These are phyloP conservation scores for Cordyceps fumosorosea DNA, from an alignment of 2,329 filamentous ascomycete species.

Conservation along the genomic window DNA sequence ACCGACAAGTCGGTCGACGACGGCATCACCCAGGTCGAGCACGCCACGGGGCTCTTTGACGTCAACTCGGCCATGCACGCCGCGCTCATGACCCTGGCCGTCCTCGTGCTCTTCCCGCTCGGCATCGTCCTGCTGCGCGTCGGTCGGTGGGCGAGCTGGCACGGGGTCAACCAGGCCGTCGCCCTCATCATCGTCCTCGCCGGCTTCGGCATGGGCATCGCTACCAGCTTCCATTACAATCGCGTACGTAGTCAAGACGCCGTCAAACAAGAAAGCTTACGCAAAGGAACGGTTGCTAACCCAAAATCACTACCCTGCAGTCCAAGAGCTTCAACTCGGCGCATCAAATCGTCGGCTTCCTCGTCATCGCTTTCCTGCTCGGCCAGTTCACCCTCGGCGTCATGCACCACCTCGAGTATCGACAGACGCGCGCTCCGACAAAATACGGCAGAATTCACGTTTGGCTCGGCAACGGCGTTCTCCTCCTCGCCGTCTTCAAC, in stretches of 20 bases:
- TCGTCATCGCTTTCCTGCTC: constrained; percentile 46
- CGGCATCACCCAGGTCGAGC: constrained; percentile 29
- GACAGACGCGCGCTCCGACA: constrained; percentile 41
- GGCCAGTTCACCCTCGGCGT: constrained; percentile 48
- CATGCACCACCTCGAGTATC: constrained; percentile 48
- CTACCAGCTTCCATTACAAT: constrained; percentile 46
- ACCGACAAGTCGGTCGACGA: constrained; percentile 26
- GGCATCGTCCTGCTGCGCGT: constrained; percentile 48
- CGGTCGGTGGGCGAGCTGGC: constrained; percentile 45
- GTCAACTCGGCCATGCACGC: constrained; percentile 38
- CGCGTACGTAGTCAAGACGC: constrained; percentile 38
- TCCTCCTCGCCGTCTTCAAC: constrained; percentile 49
- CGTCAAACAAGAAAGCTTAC: background rate
- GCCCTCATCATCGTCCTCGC: constrained; percentile 42
- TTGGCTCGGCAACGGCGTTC: constrained; percentile 49
- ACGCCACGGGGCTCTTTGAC: constrained; percentile 28
- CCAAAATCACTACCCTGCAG: constrained; percentile 23
- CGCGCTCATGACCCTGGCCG: constrained; percentile 48
- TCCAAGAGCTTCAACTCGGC: constrained; percentile 44
- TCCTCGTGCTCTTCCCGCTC: constrained; percentile 49
- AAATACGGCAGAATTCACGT: constrained; percentile 47
- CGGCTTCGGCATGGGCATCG: constrained; percentile 47
- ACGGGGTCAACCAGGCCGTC: constrained; percentile 46
- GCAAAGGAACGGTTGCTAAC: constrained; percentile 9
- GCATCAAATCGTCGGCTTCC: constrained; percentile 54